Evolutionary conservation across 306 rosid species (phyloP).

Genomic region (Rosa lucieae): DNA sequence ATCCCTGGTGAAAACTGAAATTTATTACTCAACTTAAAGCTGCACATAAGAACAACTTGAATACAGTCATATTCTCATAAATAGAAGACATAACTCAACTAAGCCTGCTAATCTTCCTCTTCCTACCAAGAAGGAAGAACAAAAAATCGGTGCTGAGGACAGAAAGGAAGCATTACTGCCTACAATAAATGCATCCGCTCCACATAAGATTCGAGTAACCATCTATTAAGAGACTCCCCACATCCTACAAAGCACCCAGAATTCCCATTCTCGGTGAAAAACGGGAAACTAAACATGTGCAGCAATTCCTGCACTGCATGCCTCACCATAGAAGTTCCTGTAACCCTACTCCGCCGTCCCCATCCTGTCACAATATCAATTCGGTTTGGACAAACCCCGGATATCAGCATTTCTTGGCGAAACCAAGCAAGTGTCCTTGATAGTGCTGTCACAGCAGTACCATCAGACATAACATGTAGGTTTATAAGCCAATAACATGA

Average conservation of each 20-base stretch:
- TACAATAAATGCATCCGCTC: conserved; percentile 91
- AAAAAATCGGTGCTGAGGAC: conserved; percentile 14
- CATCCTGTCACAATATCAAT: conserved; percentile 93
- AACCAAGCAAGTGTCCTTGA: conserved; percentile 90
- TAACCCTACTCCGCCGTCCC: conserved; percentile 92
- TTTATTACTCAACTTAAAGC: neutral
- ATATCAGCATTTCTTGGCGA: conserved; percentile 70
- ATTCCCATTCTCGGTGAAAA: conserved; percentile 82
- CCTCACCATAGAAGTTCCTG: conserved; percentile 82
- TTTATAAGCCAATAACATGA: conserved; percentile 90
- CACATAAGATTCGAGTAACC: conserved; percentile 80
- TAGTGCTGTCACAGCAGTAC: conserved; percentile 88
- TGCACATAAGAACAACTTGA: conserved; percentile 12
- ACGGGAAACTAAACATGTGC: conserved; percentile 70
- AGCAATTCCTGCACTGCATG: conserved; percentile 81
- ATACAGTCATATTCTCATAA: neutral
- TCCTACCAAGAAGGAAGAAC: neutral
- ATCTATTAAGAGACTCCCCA: conserved; percentile 81
- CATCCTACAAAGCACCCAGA: conserved; percentile 91
- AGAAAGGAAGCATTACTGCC: conserved; percentile 12
- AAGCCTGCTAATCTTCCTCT: conserved; percentile 13
- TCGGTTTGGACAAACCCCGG: conserved; percentile 70
- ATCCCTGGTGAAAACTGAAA: neutral
- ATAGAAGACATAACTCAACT: neutral
- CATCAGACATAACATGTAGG: conserved; percentile 96